Evolutionary conservation across 345 rosid species (phyloP), one percentile per base, ranked within the genome.

Genomic region (Carallia pectinifolia): DNA sequence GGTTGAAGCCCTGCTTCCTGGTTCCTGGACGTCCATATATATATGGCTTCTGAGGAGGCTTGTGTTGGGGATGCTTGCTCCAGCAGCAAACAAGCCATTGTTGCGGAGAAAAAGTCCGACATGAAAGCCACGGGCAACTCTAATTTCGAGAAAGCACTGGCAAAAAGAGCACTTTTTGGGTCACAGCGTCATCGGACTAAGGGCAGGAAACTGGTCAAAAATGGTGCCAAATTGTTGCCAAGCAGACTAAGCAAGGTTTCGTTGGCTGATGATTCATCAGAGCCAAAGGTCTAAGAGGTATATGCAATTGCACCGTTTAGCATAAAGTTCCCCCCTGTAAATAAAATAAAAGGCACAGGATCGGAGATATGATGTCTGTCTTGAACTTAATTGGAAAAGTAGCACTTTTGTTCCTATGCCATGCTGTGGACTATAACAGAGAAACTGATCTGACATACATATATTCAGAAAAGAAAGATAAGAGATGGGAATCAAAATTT

Each of bases 191-290:
- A 60, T 53, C 74, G 74, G 58, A 55, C 8, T 1, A 55, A 71
- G 13, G 71, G 86, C 53, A 80, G 69, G 68, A 83, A 76, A 77
- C 19, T 3, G 10, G 29, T 31, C 18, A 71, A 4, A 61, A 68
- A 36, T 56, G 75, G 66, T 34, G 73, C 72, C 34, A 71, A 67
- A 74, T 63, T 40, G 69, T 68, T 61, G 69, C 87, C 83, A 7
- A 83, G 84, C 75, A 81, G 89, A 77, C 80, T 81, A 36, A 79
- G 85, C 82, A 81, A 83, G 81, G 89, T 81, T 68, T 83, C 86
- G 44, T 68, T 79, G 74, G 83, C 85, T 8, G 86, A 81, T 29
- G 82, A 81, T 37, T 63, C 73, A 19, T 63, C 73, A 19, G 59
- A 44, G 53, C 60, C 73, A 19, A 55, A 44, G 53, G 74, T 56